Base-by-base conservation (phyloP, 805 yeast genomes). In the Teunomyces stri region DNA sequence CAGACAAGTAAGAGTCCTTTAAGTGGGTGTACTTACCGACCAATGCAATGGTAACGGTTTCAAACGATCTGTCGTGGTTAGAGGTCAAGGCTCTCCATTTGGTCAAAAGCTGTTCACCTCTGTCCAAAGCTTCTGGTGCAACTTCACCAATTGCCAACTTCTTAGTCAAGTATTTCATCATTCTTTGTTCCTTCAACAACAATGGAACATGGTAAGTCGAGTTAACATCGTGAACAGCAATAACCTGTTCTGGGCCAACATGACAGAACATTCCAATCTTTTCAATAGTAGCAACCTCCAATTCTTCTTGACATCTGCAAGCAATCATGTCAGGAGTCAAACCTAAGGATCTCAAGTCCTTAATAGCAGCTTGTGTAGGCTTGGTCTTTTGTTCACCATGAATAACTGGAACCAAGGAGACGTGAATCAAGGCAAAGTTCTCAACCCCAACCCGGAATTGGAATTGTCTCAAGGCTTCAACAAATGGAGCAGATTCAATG, bases 231-330 rank as follows among this genome's bases (percentile, higher is more conserved):
- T 91, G 96, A 46, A 94, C 96, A 43, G 96, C 97, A 57, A 94
- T 79, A 42, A 94, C 98, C 75, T 95, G 98, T 48, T 92, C 90
- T n/a, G 96, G 88, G 27, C 97, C 97, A 57, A 94, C 99, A 64
- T 94, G 98, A 70, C 98, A 92, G 74, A 94, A 94, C 98, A 94
- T 94, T 50, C 97, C 94, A 63, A 94, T 92, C 73, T 94, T 94
- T 54, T 87, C 92, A 62, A 86, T 88, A n/a, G 97, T 90, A 54
- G 90, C 82, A 49, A 72, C 70, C 61, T 87, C 96, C 58, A 94
- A 79, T 62, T 80, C 79, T 56, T 87, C 87, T 44, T 89, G 78
- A 76, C 99, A 94, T 75, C 99, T 84, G 76, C 98, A 92, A 48
- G 98, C 99, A 73, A 94, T 89, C 82, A 94, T 85, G 69, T 94